Evolutionary conservation across 768 basidiomycete species (phyloP).

Genomic region (Panellus pusillus): DNA sequence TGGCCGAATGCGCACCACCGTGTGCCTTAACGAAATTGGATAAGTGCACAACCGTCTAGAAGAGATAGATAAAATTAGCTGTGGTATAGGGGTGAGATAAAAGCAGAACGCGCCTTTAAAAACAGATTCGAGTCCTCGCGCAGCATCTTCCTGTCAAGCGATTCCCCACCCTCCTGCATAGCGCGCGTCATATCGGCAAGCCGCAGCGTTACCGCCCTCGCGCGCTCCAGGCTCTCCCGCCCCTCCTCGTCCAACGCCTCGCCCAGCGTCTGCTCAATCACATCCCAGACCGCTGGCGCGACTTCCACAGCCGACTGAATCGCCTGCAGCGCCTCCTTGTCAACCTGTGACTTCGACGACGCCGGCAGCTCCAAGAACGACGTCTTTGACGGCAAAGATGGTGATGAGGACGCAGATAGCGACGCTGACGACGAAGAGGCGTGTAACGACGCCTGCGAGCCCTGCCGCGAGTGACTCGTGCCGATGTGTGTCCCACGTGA

Average conservation of each 20-base stretch:
- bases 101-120: conserved; percentile 60
- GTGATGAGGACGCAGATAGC: conserved; percentile 37
- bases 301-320: conserved; percentile 77
- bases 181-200: conserved; percentile 59
- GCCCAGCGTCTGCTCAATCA: conserved; percentile 69
- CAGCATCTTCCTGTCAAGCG: conserved; percentile 58
- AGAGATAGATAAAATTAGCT: background rate
- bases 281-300: conserved; percentile 80
- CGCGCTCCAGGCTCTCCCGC: conserved; percentile 55
- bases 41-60: conserved; percentile 72
- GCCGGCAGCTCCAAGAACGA: conserved; percentile 48
- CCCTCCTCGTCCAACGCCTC: conserved; percentile 48
- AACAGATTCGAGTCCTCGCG: conserved; percentile 80
- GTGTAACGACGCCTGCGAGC: conserved; percentile 41
- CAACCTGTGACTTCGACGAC: conserved; percentile 63
- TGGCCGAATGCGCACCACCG: conserved; percentile 56
- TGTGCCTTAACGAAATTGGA: conserved; percentile 71
- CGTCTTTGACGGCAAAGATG: conserved; percentile 37
- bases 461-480: conserved; percentile 36
- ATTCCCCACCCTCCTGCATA: conserved; percentile 53
- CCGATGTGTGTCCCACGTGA: conserved; percentile 16
- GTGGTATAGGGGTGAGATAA: background rate
- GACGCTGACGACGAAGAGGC: conserved; percentile 37
- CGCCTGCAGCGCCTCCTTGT: conserved; percentile 76
- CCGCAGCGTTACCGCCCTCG: conserved; percentile 62